Percentiles rank a stretch among this genome's conserved stretches.
Conservation (phyloP, 805 yeast species). For the Saturnispora serradocipensis region DNA sequence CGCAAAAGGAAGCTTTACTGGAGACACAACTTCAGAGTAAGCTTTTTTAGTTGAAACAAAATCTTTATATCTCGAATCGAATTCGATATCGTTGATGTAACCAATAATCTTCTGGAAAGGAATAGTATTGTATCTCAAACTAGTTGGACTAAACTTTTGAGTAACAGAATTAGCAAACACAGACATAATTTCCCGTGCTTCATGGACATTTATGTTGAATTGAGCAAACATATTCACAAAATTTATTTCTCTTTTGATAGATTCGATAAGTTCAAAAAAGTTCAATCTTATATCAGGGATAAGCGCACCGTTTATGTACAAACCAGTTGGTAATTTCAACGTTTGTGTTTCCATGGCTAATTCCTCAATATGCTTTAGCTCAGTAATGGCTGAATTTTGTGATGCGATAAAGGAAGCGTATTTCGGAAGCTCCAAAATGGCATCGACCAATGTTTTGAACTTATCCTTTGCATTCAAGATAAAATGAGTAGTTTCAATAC, state of each 20-base stretch:
- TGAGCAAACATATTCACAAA: conserved; percentile 17
- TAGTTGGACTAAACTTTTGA: conserved; percentile 7
- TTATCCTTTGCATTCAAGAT: conserved; percentile 27
- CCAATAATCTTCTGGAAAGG: conserved; percentile 33
- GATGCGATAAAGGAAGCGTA: conserved; percentile 33
- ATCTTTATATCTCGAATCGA: conserved; percentile 43
- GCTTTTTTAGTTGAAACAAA: conserved; percentile 37
- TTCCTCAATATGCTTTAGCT: conserved; percentile 3
- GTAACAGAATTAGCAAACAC: conserved; percentile 28
- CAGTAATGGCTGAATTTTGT: conserved; percentile 9
- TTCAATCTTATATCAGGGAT: conserved; percentile 38
- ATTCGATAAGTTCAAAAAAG: conserved; percentile 32
- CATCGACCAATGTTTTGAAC: conserved; percentile 29
- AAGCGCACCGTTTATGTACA: conserved; percentile 66
- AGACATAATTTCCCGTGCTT: conserved; percentile 31
- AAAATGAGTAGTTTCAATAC: conserved; percentile 33
- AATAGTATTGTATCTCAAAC: conserved; percentile 20
- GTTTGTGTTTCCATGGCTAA: conserved; percentile 1
- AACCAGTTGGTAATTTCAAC: conserved; percentile 29
- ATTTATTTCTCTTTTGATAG: conserved; percentile 30
- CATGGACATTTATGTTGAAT: conserved; percentile 27
- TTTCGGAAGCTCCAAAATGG: conserved; percentile 49
- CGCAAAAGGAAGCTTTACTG: conserved; percentile 60
- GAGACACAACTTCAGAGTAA: conserved; percentile 35
- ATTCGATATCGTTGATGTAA: conserved; percentile 71